phyloP scores from a whole-genome alignment of 1,284 basidiomycete genomes.

The Cryptococcus deneoformans region DNA sequence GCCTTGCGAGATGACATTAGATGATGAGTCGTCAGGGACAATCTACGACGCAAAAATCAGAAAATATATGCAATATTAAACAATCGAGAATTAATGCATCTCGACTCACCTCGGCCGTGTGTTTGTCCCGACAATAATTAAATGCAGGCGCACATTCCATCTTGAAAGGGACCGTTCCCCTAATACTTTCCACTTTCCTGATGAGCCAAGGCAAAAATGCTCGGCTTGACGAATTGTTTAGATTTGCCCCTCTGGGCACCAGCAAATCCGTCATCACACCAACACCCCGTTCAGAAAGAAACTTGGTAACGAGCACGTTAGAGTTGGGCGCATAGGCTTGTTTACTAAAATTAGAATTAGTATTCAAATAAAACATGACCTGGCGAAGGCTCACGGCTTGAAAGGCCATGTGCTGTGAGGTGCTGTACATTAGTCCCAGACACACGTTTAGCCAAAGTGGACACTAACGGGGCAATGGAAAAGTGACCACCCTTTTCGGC shows the following conservation, averaged over 20 bases:
- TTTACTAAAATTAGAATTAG: slow-evolving; percentile 61
- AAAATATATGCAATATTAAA: background rate
- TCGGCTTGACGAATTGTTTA: slow-evolving; percentile 26
- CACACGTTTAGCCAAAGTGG: background rate
- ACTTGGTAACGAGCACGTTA: slow-evolving; percentile 85
- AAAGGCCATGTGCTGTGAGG: slow-evolving; percentile 26
- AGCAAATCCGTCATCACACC: slow-evolving; percentile 65
- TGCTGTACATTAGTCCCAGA: too few species aligned
- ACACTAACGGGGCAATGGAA: slow-evolving; percentile 64
- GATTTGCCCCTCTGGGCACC: slow-evolving; percentile 42
- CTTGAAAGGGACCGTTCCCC: slow-evolving; percentile 68
- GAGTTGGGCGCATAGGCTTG: slow-evolving; percentile 85
- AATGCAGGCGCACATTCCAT: slow-evolving; percentile 91
- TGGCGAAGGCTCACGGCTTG: slow-evolving; percentile 23
- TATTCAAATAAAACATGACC: background rate
- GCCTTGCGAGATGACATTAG: slow-evolving; percentile 48
- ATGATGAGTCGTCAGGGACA: slow-evolving; percentile 53
- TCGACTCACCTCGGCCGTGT: slow-evolving; percentile 58
- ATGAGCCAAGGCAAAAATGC: slow-evolving; percentile 73
- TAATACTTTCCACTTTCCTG: slow-evolving; percentile 78
- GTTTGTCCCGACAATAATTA: slow-evolving; percentile 77
- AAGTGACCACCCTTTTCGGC: slow-evolving; percentile 81
- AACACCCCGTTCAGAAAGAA: slow-evolving; percentile 75
- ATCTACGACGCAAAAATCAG: slow-evolving; percentile 23
- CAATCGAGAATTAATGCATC: too few species aligned